These are phyloP conservation scores for Sabuloglossum arenarium DNA, from an alignment of 495 filamentous ascomycete species.

Conservation along the genomic window DNA sequence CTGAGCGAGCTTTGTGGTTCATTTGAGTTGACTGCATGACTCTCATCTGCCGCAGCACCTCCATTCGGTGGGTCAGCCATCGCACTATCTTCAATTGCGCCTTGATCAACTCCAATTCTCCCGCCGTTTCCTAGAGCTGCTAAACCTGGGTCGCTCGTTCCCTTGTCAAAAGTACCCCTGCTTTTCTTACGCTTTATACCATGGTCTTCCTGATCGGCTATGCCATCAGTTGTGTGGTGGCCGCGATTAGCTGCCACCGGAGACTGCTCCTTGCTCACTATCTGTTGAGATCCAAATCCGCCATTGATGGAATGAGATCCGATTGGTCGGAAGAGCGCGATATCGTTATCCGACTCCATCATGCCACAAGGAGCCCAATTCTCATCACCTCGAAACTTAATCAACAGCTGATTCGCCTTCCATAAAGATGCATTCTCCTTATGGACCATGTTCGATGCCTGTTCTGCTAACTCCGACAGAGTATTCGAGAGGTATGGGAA, in stretches of 20 bases:
- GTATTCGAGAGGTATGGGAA: slow-evolving; percentile 62
- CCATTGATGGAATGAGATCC: not conserved
- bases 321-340: slow-evolving; percentile 22
- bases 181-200: not conserved
- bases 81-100: slow-evolving; percentile 19
- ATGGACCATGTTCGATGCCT: slow-evolving; percentile 48
- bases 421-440: slow-evolving; percentile 56
- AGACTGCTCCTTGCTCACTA: not conserved
- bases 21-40: slow-evolving; percentile 20
- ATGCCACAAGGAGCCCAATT: slow-evolving; percentile 55
- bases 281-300: not conserved
- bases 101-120: slow-evolving; percentile 6
- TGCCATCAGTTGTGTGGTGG: not conserved
- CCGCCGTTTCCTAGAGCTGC: not conserved
- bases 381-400: slow-evolving; percentile 57
- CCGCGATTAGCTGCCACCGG: not conserved
- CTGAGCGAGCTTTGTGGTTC: slow-evolving; percentile 12
- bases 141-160: not conserved
- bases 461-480: slow-evolving; percentile 54
- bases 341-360: slow-evolving; percentile 33
- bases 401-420: slow-evolving; percentile 57
- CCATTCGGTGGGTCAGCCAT: slow-evolving; percentile 21
- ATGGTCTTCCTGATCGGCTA: not conserved
- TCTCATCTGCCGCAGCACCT: slow-evolving; percentile 6
- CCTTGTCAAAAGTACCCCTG: not conserved